phyloP scores from a whole-genome alignment of 345 rosid genomes.

The Barbarea vulgaris region DNA sequence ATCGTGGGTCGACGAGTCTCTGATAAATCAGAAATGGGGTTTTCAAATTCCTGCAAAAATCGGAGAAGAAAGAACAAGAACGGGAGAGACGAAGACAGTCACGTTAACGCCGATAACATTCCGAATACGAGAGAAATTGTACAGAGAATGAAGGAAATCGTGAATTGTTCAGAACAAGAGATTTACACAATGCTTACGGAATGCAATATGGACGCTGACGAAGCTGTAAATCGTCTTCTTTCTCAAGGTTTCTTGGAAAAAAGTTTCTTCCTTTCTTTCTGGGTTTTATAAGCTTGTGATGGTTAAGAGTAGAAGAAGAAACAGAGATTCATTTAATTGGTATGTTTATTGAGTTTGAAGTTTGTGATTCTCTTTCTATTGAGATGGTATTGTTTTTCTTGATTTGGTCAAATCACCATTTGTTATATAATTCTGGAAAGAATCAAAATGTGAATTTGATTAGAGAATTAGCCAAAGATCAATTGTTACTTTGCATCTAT shows the following conservation, averaged over 20 bases:
- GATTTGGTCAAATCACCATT: background rate
- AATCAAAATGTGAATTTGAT: background rate
- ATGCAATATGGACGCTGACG: conserved; percentile 75
- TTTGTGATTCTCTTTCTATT: background rate
- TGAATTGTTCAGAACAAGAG: conserved; percentile 69
- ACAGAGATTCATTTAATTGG: background rate
- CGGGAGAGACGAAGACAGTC: conserved; percentile 42
- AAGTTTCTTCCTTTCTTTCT: conserved; percentile 4
- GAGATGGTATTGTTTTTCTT: background rate
- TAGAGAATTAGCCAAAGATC: background rate
- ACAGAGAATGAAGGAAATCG: conserved; percentile 68
- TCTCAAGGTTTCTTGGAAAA: conserved; percentile 59
- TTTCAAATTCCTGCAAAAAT: conserved; percentile 42
- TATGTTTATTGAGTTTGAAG: background rate
- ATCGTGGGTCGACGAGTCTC: conserved; percentile 5
- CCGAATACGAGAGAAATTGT: conserved; percentile 54
- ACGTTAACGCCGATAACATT: conserved; percentile 47
- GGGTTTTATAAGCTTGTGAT: conserved; percentile 12
- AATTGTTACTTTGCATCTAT: background rate
- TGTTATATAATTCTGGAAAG: background rate
- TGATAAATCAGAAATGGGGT: conserved; percentile 49
- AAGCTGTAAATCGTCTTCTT: conserved; percentile 74
- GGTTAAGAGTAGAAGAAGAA: background rate
- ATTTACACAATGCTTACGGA: conserved; percentile 75
- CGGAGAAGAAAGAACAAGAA: conserved; percentile 24